These are phyloP conservation scores for Podaxis sp. DNA, from an alignment of 768 basidiomycete genomes.

Conservation along the genomic window DNA sequence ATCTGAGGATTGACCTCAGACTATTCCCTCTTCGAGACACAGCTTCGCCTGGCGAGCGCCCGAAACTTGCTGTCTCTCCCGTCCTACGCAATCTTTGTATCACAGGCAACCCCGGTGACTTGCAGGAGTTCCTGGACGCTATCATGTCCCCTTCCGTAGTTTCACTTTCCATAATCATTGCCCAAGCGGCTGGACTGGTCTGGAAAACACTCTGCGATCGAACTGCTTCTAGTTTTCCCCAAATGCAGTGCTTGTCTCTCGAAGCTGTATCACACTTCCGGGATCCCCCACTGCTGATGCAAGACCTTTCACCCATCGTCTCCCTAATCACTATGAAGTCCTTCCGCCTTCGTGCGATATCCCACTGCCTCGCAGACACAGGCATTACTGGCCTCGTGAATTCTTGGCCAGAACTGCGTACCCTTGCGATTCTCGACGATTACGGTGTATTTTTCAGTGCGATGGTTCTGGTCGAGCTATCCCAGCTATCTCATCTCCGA, in stretches of 20 bases:
- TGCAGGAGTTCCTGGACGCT: neutral
- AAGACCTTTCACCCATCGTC: neutral
- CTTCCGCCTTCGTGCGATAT: neutral
- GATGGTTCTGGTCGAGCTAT: neutral
- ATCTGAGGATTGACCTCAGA: neutral
- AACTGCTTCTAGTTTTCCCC: neutral
- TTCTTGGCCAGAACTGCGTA: neutral
- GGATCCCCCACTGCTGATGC: neutral
- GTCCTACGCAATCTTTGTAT: neutral
- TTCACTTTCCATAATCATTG: neutral
- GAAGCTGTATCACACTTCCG: neutral
- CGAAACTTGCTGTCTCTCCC: neutral
- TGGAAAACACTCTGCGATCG: constrained; percentile 3
- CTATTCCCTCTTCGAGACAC: neutral
- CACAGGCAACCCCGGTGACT: neutral
- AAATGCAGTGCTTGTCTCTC: neutral
- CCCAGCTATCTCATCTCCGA: neutral
- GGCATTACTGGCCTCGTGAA: neutral
- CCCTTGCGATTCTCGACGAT: neutral
- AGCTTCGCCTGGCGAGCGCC: neutral
- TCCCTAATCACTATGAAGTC: neutral
- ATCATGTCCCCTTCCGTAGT: neutral
- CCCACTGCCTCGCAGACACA: neutral
- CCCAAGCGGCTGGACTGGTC: neutral
- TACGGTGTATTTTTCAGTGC: neutral